Conservation (phyloP, 1,284 basidiomycete species). For the Singerocomus rubriflavus region DNA sequence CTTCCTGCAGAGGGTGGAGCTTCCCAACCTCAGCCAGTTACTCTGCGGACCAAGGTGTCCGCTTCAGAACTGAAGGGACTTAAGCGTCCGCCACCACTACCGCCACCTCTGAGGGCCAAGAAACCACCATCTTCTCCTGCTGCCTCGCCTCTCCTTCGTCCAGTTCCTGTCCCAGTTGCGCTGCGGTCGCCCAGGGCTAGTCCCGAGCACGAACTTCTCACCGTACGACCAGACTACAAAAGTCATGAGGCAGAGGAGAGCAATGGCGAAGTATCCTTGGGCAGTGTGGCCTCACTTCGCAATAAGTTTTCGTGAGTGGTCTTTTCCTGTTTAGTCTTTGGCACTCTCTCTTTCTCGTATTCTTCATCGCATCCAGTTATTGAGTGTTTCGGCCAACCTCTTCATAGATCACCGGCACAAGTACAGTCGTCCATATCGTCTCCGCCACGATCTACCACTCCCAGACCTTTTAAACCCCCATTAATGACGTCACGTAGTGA, state of each 20-base stretch:
- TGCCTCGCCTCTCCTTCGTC: constrained; percentile 43
- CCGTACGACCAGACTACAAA: constrained; percentile 23
- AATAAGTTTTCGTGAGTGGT: constrained; percentile 52
- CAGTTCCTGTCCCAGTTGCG: constrained; percentile 38
- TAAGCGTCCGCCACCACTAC: constrained; percentile 58
- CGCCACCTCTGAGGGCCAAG: constrained; percentile 49
- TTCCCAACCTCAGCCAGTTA: constrained; percentile 15
- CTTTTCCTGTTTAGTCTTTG: neutral
- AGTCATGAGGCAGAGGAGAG: constrained; percentile 17
- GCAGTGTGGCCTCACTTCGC: constrained; percentile 44
- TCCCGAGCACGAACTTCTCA: constrained; percentile 21
- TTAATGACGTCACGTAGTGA: constrained; percentile 24
- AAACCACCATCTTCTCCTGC: constrained; percentile 36
- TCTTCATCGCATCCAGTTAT: neutral
- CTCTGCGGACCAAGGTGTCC: constrained; percentile 33
- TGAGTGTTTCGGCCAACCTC: neutral
- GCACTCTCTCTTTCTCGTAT: neutral
- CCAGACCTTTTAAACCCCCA: constrained; percentile 14
- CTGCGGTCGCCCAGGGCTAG: constrained; percentile 21
- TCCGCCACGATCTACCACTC: constrained; percentile 19
- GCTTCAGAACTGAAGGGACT: constrained; percentile 43
- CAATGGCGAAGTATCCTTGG: constrained; percentile 18
- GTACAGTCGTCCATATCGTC: constrained; percentile 6
- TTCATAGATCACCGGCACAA: constrained; percentile 13
- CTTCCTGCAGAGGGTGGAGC: constrained; percentile 32